Evolutionary conservation across 2,329 filamentous ascomycete species (phyloP), one percentile per base, ranked within the genome.

Genomic region (Dactylella cylindrospora): DNA sequence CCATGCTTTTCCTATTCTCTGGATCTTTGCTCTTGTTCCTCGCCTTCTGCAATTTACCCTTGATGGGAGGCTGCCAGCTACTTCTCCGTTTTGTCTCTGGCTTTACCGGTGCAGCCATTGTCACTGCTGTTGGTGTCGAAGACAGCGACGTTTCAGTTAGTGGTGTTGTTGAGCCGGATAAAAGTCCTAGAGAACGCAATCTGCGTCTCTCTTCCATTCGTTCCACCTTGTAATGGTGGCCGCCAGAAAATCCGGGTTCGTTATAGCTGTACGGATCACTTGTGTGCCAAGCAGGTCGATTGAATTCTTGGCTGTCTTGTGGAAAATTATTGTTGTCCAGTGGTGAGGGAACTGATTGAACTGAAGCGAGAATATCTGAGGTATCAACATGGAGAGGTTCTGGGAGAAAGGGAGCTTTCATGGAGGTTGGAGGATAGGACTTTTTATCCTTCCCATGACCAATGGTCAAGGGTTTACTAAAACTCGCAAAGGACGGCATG

Each of bases 401-500:
- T 19, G 57, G 57, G 57, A 62, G 57, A 29, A 39, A 44, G 33
- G 57, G 57, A 32, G 57, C 50, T 54, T 54, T 62, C 57, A 62
- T 54, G 25, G 57, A 62, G 36, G 54, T 44, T 35, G 57, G 57
- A 15, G 57, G 57, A n/a, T 62, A 62, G 31, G 57, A 54, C 43
- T 50, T 54, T 17, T 54, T 49, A 31, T 33, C 57, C 36, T 38
- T 54, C 22, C 43, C 49, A 32, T 62, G 53, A 17, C 57, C 57
- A 33, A 54, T 54, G 13, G 44, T 26, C 41, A 62, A 39, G 12
- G 57, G 57, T 38, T 54, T 62, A 36, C 43, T 62, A 32, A 62
- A 62, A 44, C 57, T 62, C 22, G 57, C 57, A 39, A 62, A 62
- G 57, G 57, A 62, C 43, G 57, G 57, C 57, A 62, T 62, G 41